Percentiles rank a stretch among this genome's conserved stretches.
These are phyloP conservation scores for Alternaria arborescens DNA, from an alignment of 2,329 filamentous ascomycete species.

Conservation along the genomic window DNA sequence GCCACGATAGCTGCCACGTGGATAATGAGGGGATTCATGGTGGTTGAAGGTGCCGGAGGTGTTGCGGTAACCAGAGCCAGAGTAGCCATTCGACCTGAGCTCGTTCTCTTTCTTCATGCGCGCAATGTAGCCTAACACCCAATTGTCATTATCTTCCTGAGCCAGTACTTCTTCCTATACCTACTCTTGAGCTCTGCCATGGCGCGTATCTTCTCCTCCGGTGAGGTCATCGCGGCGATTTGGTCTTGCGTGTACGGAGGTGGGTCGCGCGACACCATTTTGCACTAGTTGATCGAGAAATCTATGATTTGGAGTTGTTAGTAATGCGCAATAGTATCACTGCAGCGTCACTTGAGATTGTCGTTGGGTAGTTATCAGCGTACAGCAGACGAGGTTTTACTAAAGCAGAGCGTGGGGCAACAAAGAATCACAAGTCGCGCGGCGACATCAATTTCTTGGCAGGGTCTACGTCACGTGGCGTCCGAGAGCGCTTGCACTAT, in stretches of 20 bases:
- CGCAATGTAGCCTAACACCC: slow-evolving; percentile 27
- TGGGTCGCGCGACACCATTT: slow-evolving; percentile 34
- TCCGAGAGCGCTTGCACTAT: background rate
- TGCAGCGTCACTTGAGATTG: background rate
- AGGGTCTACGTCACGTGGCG: slow-evolving; percentile 13
- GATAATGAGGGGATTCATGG: background rate
- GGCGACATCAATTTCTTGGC: slow-evolving; percentile 8
- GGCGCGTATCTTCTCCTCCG: slow-evolving; percentile 30
- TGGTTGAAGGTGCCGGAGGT: slow-evolving; percentile 1
- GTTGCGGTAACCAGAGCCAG: slow-evolving; percentile 1
- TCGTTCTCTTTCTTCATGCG: slow-evolving; percentile 33
- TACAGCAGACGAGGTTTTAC: slow-evolving; percentile 3
- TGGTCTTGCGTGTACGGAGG: slow-evolving; percentile 39
- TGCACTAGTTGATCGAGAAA: slow-evolving; percentile 3
- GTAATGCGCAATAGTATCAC: slow-evolving; percentile 5
- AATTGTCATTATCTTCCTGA: slow-evolving; percentile 18
- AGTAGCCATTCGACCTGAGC: slow-evolving; percentile 13
- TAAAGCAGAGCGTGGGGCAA: slow-evolving; percentile 16
- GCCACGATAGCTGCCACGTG: background rate
- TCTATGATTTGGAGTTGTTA: background rate
- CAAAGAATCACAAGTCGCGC: slow-evolving; percentile 12
- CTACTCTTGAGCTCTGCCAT: slow-evolving; percentile 39
- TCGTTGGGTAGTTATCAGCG: background rate
- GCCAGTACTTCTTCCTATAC: slow-evolving; percentile 22
- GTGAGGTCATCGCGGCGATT: slow-evolving; percentile 34